These are phyloP conservation scores for Yamadazyma philogaea DNA, from an alignment of 805 yeast genomes.

Conservation along the genomic window DNA sequence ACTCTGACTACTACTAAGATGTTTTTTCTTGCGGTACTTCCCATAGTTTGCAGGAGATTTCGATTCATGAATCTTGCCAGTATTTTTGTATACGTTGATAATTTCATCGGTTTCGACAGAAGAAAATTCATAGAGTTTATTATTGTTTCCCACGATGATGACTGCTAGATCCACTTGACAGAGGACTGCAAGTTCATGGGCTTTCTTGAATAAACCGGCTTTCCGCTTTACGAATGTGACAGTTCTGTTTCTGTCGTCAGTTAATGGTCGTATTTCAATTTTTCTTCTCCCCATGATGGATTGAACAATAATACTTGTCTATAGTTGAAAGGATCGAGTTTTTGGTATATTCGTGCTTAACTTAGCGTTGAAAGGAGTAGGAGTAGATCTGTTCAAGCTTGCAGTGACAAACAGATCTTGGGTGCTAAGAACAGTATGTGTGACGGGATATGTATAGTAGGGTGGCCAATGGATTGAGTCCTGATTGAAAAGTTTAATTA, in stretches of 20 bases:
- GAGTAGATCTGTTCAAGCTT: too few species aligned
- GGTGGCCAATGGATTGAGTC: neutral
- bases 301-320: neutral
- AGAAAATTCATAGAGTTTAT: constrained; percentile 80
- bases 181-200: constrained; percentile 80
- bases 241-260: constrained; percentile 82
- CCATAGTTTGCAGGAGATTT: constrained; percentile 70
- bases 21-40: constrained; percentile 43
- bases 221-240: constrained; percentile 91
- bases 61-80: constrained; percentile 46
- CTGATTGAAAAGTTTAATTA: neutral
- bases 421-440: too few species aligned
- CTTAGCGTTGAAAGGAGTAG: too few species aligned
- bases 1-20: constrained; percentile 13
- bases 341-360: too few species aligned
- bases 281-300: constrained; percentile 94
- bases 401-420: too few species aligned
- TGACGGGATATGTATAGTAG: neutral
- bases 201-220: constrained; percentile 88
- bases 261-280: constrained; percentile 86
- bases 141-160: constrained; percentile 77
- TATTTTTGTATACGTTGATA: constrained; percentile 21
- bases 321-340: too few species aligned
- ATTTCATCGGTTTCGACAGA: constrained; percentile 55
- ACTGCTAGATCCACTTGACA: constrained; percentile 94